Base-by-base conservation (phyloP, 1,139 yeast species). In the Kurtzmaniella quercitrusa region DNA sequence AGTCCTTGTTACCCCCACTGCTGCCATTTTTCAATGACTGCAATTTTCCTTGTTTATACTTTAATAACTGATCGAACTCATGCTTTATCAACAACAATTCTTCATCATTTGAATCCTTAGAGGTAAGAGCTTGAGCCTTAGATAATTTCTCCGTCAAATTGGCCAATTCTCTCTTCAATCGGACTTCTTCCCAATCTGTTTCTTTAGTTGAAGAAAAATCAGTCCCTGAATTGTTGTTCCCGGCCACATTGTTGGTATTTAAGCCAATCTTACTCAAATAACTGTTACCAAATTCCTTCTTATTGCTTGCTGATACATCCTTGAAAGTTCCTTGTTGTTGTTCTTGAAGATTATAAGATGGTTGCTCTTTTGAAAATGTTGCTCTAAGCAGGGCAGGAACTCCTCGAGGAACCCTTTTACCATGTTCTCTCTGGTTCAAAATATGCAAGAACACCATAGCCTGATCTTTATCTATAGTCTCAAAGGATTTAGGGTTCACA, bases 341-440 rank as follows among this genome's bases (percentile, higher is more conserved):
- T 31, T 56, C 53, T 45, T 58, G 73, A 42, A 89, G 59, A 55
- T 85, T 85, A 62, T 87, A 91, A 49, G 81, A 83, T 8, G 96
- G 95, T 34, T 77, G 77, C 52, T 87, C 90, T 65, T 90, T 90
- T 36, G 89, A 85, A 63, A 91, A 91, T 0, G 97, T 87, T 3
- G 97, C 96, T 43, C 96, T 77, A 51, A 94, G 72, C 8, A 94
- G 81, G 1, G 93, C 87, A n/a, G 98, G 98, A 4, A 93, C 91
- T n/a, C 90, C 85, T 47, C 95, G 73, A 36, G 98, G 98, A 31
- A 93, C 82, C 48, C 94, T 73, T 54, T 84, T 83, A 29, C 96
- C 96, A 57, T 84, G 83, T 49, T 89, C 87, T 54, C 97, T 77
- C 63, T 91, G 96, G 63, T 90, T 89, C 55, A 93, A 74, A 52